Conservation (phyloP, 225 moss, liverwort and hornwort species). For the Thuidium tamariscinum region DNA sequence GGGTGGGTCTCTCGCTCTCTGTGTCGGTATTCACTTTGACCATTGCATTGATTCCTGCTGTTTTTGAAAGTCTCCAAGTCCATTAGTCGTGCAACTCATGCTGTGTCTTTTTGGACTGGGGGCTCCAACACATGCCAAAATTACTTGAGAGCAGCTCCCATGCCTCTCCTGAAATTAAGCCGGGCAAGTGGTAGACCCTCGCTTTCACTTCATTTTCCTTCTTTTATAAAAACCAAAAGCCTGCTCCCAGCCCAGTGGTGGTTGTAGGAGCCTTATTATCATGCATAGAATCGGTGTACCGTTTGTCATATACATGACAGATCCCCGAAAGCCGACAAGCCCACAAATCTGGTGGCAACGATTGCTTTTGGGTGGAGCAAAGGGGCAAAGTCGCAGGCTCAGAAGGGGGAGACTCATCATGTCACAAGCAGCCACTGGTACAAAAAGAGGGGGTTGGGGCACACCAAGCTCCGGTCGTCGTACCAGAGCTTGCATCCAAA, state of each 20-base stretch:
- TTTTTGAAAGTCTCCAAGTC: background rate
- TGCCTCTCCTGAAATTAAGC: background rate
- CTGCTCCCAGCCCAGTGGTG: background rate
- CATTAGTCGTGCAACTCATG: background rate
- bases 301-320: background rate
- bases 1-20: background rate
- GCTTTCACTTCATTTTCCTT: too few relatives aligned
- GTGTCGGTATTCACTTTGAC: background rate
- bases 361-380: background rate
- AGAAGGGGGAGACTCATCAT: background rate
- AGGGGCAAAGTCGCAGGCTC: background rate
- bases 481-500: background rate
- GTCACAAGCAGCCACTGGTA: background rate
- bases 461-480: background rate
- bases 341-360: background rate
- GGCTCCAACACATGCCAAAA: background rate
- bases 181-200: background rate
- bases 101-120: background rate
- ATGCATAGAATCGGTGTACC: background rate
- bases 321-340: background rate
- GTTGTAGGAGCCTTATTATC: background rate
- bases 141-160: background rate
- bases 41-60: background rate
- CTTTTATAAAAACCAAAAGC: background rate
- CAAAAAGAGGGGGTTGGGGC: background rate